Base-by-base conservation (phyloP, 2,329 filamentous ascomycete species). In the Aspergillus sp. region DNA sequence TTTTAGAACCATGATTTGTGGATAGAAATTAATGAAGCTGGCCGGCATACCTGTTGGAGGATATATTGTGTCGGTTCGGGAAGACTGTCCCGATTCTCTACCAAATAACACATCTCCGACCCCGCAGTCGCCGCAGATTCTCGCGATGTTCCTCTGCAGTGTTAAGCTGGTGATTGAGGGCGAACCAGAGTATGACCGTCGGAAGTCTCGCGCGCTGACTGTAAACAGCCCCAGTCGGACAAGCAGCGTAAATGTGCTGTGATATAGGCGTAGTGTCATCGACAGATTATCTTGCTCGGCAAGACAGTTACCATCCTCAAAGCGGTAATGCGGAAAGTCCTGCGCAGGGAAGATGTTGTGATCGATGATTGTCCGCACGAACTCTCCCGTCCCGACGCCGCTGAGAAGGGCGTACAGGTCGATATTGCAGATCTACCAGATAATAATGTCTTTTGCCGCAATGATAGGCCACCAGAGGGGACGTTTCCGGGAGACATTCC, bases 361-460 rank as follows among this genome's bases (percentile, higher is more conserved):
- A 46, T 76, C 71, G 29, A 81, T 64, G 55, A 79, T 70, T 1
- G 72, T 70, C n/a, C 71, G 70, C 6, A 80, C 68, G 61, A 82
- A 81, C 13, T 77, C 74, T 45, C 81, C 80, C 0, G 66, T 73
- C 2, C 80, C 79, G 40, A 74, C 76, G 11, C 78, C 80, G 49
- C 79, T 78, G 44, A 84, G 62, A 31, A 81, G 72, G 13, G 79
- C 80, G 57, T 82, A 78, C n/a, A 81, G 68, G 58, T 84, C 82
- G 42, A 84, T 76, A 50, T 75, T 74, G 58, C 76, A 78, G 34
- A 82, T 74, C 65, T 74, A 77, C 79, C 81, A 83, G 14, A 83
- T 64, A 4, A 83, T 71, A 56, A 79, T 69, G 57, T 74, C 71
- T 57, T 76, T 77, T 19, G 76, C 75, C 6, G 75, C 76, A 59